Base-by-base conservation (phyloP, 306 rosid genomes). In the Myrica gale region DNA sequence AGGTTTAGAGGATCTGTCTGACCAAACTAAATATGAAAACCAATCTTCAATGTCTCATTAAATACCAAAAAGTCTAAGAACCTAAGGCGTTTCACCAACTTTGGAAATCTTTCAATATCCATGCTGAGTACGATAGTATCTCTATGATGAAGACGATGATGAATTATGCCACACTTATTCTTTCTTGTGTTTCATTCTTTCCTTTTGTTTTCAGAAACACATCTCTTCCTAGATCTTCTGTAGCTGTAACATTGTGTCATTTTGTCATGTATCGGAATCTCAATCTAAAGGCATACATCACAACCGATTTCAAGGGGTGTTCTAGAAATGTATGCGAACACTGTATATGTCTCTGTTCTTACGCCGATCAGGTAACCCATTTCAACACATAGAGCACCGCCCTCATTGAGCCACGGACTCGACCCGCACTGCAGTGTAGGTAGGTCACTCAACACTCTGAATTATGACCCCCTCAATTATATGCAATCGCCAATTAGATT, bases 351-450 rank as follows among this genome's bases (percentile, higher is more conserved):
- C 69, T 68, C 21, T 81, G 82, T 73, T 46, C 66, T 68, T 23
- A 21, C 53, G 53, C 81, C 67, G 63, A 83, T 79, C 45, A 16
- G 82, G 81, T 82, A 73, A 51, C 84, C 79, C 89, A 79, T 79
- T 78, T 79, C 62, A 48, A 76, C 76, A 88, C 90, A 89, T 92
- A 90, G 97, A 92, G 93, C 95, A 85, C 91, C 90, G 79, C 72
- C 90, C 90, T 94, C 97, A 91, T 91, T 91, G 98, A 94, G 96
- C 97, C 98, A 89, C 96, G 93, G 74, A 87, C 82, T 84, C 73
- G 77, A 71, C 75, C 85, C 83, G 37, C 37, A 32, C 37, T 32
- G 37, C 37, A 32, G 74, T 69, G 42, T 82, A 80, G 82, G 78
- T 88, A 89, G 97, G 96, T 84, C 84, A 87, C 68, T 23, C 43